Evolutionary conservation across 1,139 yeast genomes (phyloP).

Genomic region (Schizosaccharomyces versatilis): DNA sequence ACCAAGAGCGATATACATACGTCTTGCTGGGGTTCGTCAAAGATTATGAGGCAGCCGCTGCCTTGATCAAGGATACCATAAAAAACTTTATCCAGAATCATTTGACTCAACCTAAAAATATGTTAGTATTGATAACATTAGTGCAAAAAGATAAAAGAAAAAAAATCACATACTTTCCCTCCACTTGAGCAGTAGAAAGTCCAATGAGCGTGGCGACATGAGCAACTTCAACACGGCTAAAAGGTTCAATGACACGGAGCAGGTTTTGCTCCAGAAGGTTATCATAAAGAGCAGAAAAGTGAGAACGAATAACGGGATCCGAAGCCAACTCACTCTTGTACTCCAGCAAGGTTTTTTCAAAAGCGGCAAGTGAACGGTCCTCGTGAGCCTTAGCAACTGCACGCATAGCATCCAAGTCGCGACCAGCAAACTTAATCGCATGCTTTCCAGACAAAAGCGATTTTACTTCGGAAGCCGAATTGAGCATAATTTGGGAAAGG

Average conservation of each 20-base stretch:
- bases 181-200: constrained; percentile 69
- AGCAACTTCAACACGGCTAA: constrained; percentile 75
- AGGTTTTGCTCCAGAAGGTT: constrained; percentile 79
- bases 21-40: constrained; percentile 73
- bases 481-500: constrained; percentile 79
- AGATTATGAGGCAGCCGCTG: constrained; percentile 86
- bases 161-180: constrained; percentile 33
- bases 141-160: background rate
- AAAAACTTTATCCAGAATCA: constrained; percentile 85
- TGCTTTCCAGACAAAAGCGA: constrained; percentile 41
- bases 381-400: constrained; percentile 78
- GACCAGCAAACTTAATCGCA: constrained; percentile 57
- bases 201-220: constrained; percentile 80
- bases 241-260: constrained; percentile 86
- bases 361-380: constrained; percentile 73
- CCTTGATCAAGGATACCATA: constrained; percentile 96
- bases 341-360: constrained; percentile 53
- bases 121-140: background rate
- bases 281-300: constrained; percentile 81
- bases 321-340: constrained; percentile 59
- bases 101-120: constrained; percentile 38
- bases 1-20: constrained; percentile 19
- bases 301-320: constrained; percentile 76
- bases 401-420: constrained; percentile 72
- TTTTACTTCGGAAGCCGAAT: constrained; percentile 66